A percentile compares a stretch with the other conserved stretches of the same genome.
phyloP scores from a whole-genome alignment of 352 stramenopile genomes.

The Phytophthora melonis region DNA sequence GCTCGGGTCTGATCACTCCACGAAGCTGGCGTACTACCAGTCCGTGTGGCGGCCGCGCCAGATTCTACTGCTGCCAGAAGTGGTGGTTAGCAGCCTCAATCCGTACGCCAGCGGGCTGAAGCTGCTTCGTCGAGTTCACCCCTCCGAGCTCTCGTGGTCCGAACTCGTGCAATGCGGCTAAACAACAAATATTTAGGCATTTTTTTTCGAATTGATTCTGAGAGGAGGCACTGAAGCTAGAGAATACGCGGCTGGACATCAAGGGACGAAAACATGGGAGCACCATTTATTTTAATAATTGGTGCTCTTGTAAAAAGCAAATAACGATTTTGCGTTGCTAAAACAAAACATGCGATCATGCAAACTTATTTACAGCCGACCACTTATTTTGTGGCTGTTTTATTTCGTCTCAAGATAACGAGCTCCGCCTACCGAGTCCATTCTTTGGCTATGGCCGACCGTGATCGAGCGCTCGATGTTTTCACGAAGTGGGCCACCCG shows the following conservation, averaged over 20 bases:
- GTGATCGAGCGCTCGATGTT: neutral
- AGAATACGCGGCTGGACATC: too few species aligned
- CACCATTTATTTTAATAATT: too few species aligned
- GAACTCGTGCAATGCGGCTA: slow-evolving; percentile 34
- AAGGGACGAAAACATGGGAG: too few species aligned
- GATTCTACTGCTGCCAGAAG: slow-evolving; percentile 20
- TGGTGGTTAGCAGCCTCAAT: slow-evolving; percentile 4
- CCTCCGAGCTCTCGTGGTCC: slow-evolving; percentile 19
- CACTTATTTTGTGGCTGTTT: too few species aligned
- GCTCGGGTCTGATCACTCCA: neutral
- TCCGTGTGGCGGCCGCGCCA: slow-evolving; percentile 6
- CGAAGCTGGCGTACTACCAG: slow-evolving; percentile 24
- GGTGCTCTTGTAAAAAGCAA: too few species aligned
- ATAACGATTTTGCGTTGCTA: too few species aligned
- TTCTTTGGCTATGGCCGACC: neutral
- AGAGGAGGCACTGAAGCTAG: too few species aligned
- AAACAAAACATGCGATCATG: too few species aligned
- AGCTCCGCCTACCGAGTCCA: neutral
- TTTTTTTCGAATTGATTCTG: too few species aligned
- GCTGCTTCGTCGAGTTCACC: slow-evolving; percentile 8
- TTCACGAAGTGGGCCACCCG: neutral
- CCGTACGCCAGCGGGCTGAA: slow-evolving; percentile 16
- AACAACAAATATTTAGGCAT: neutral
- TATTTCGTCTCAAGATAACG: too few species aligned
- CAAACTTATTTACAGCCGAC: too few species aligned